A percentile compares a stretch with the other conserved stretches of the same genome.
Conservation (phyloP, 257 asterid genomes). For the Solanum virginianum region DNA sequence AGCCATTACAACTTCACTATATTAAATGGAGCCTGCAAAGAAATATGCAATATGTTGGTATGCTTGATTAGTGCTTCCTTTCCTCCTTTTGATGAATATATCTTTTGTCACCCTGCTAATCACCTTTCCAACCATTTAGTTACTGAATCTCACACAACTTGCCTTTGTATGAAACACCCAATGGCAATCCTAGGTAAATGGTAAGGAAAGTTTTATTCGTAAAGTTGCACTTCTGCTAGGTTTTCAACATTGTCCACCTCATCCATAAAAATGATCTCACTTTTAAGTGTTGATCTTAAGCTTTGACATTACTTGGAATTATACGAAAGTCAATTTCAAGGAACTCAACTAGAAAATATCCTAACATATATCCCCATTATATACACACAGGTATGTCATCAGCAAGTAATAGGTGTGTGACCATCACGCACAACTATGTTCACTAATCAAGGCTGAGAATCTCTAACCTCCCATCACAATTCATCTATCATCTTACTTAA, state of each 20-base stretch:
- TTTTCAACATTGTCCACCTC: not conserved
- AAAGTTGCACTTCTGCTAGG: not conserved
- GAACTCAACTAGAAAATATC: not conserved
- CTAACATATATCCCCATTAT: not conserved
- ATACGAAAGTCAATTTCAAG: not conserved
- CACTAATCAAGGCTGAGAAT: not conserved
- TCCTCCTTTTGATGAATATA: not conserved
- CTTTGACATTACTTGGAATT: not conserved
- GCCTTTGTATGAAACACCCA: not conserved
- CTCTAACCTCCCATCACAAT: not conserved
- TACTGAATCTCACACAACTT: not conserved
- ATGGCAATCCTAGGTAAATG: not conserved
- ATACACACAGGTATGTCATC: not conserved
- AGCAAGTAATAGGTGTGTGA: not conserved
- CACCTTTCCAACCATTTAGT: not conserved
- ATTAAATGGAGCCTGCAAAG: not conserved
- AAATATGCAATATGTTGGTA: not conserved
- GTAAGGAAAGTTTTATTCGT: not conserved
- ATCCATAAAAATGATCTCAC: not conserved
- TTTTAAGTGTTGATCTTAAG: not conserved
- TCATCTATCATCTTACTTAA: not conserved
- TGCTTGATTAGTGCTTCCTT: not conserved
- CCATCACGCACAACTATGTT: not conserved
- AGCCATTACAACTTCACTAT: not conserved
- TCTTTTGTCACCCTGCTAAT: not conserved